A percentile compares a stretch with the other conserved stretches of the same genome.
Evolutionary conservation across 495 filamentous ascomycete genomes (phyloP).

Genomic region (Margaritispora aquatica): DNA sequence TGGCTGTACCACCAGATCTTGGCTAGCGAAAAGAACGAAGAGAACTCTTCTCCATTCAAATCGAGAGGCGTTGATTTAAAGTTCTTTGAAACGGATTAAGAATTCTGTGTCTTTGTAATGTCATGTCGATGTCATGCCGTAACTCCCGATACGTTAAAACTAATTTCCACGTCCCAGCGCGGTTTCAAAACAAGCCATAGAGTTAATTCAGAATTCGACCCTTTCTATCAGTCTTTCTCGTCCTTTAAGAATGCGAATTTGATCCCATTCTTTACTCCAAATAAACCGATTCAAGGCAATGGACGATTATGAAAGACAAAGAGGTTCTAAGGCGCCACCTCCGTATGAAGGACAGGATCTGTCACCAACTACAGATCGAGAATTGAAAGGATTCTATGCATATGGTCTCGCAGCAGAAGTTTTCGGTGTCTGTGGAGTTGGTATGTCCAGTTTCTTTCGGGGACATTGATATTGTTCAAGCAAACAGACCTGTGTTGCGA

Average conservation of each 20-base stretch:
- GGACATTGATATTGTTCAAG: too few species aligned
- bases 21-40: too few species aligned
- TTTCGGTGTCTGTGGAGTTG: slow-evolving; percentile 87
- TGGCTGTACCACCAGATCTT: too few species aligned
- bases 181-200: background rate
- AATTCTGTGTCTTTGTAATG: background rate
- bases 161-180: background rate
- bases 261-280: background rate
- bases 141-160: background rate
- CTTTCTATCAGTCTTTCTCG: background rate
- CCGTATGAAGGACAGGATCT: slow-evolving; percentile 80
- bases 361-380: slow-evolving; percentile 76
- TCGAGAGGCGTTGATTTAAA: background rate
- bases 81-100: background rate
- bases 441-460: slow-evolving; percentile 6
- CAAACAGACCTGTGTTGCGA: too few species aligned
- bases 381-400: slow-evolving; percentile 88
- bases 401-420: slow-evolving; percentile 96
- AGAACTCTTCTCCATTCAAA: too few species aligned
- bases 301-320: slow-evolving; percentile 12
- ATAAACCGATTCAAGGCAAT: too few species aligned
- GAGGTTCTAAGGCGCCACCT: background rate
- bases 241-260: background rate
- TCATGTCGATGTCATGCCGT: background rate
- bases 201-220: too few species aligned